phyloP scores from a whole-genome alignment of 2,329 filamentous ascomycete genomes.

The Alternaria sp. region DNA sequence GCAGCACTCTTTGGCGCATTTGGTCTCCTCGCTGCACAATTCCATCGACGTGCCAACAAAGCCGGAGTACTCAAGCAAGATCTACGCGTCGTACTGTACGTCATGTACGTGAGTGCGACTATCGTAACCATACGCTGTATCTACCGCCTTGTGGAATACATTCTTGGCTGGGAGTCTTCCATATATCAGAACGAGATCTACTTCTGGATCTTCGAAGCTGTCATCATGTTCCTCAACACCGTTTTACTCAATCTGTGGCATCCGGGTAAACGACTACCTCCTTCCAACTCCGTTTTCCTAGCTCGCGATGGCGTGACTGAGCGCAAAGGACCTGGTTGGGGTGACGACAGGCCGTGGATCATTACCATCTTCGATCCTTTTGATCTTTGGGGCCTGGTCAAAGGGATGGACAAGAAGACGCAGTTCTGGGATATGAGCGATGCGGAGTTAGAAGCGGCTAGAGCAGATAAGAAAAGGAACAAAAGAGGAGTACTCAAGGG shows the following conservation, averaged over 20 bases:
- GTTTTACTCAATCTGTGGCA: slow-evolving; percentile 60
- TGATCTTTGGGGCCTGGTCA: slow-evolving; percentile 42
- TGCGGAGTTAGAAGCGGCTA: slow-evolving; percentile 35
- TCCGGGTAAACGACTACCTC: slow-evolving; percentile 58
- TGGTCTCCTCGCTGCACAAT: slow-evolving; percentile 53
- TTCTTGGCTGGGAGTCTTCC: slow-evolving; percentile 45
- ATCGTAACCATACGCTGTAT: slow-evolving; percentile 59
- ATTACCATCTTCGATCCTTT: slow-evolving; percentile 49
- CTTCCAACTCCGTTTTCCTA: slow-evolving; percentile 59
- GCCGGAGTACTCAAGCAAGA: slow-evolving; percentile 52
- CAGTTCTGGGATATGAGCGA: slow-evolving; percentile 48
- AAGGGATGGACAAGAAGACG: slow-evolving; percentile 42
- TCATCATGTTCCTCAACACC: slow-evolving; percentile 60
- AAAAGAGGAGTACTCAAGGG: slow-evolving; percentile 29
- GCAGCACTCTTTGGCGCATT: slow-evolving; percentile 59
- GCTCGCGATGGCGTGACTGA: slow-evolving; percentile 60
- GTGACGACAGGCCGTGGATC: slow-evolving; percentile 55
- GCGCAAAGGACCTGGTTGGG: slow-evolving; percentile 57
- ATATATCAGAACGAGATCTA: slow-evolving; percentile 57
- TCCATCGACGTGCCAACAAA: slow-evolving; percentile 54
- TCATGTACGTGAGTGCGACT: slow-evolving; percentile 57
- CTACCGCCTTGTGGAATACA: slow-evolving; percentile 61
- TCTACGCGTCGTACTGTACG: slow-evolving; percentile 52
- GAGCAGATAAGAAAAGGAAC: slow-evolving; percentile 34
- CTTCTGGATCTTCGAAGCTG: slow-evolving; percentile 62